Conservation (phyloP, 192 early-diverging fungal genomes). For the Gamsiella multidivaricata region DNA sequence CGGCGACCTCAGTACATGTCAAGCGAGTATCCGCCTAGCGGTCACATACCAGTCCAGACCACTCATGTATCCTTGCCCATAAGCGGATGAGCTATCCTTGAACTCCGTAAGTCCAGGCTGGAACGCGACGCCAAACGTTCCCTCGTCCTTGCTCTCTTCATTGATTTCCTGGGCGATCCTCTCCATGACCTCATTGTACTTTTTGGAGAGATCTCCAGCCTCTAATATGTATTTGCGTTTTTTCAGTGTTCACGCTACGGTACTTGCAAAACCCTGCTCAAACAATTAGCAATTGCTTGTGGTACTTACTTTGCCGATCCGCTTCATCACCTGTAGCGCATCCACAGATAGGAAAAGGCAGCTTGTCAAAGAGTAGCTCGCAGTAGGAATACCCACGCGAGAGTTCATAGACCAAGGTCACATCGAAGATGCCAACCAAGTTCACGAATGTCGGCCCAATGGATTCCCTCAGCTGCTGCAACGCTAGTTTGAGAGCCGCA, state of each 20-base stretch:
- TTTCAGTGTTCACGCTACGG: background rate
- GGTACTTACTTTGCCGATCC: constrained; percentile 55
- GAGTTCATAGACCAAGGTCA: constrained; percentile 61
- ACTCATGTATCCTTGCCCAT: constrained; percentile 62
- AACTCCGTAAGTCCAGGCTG: constrained; percentile 62
- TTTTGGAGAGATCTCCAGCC: constrained; percentile 28
- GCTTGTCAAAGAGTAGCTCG: constrained; percentile 59
- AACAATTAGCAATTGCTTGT: background rate
- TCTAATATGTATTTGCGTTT: constrained; percentile 16
- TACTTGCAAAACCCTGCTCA: background rate
- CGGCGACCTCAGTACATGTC: background rate
- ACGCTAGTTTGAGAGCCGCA: constrained; percentile 37
- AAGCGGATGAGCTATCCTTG: constrained; percentile 51
- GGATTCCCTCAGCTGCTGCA: constrained; percentile 50
- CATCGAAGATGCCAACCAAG: constrained; percentile 62
- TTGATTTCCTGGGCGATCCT: constrained; percentile 36
- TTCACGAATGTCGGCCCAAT: constrained; percentile 64
- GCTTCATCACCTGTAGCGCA: constrained; percentile 55
- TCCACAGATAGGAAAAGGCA: constrained; percentile 58
- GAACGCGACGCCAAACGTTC: constrained; percentile 52
- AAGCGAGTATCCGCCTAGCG: too few relatives aligned
- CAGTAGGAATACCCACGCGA: constrained; percentile 63
- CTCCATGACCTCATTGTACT: constrained; percentile 40
- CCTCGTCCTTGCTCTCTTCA: constrained; percentile 25
- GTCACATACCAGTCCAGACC: constrained; percentile 60